phyloP scores from a whole-genome alignment of 2,329 filamentous ascomycete genomes.

The Aureobasidium vineae region DNA sequence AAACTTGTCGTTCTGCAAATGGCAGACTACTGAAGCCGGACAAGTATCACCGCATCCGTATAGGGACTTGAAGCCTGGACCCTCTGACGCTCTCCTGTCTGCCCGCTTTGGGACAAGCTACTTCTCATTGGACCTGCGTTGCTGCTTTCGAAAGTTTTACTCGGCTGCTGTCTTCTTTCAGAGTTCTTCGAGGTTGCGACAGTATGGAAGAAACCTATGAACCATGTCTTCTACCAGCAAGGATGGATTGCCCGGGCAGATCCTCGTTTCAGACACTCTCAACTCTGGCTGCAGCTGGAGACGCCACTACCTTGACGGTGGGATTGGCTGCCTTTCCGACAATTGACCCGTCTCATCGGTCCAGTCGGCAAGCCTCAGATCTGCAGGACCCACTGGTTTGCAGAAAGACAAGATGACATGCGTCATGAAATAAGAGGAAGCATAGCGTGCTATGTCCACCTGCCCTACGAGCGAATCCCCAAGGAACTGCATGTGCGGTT shows the following conservation, averaged over 20 bases:
- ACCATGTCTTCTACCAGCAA: conserved; percentile 1
- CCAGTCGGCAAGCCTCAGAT: conserved; percentile 9
- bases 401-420: conserved; percentile 25
- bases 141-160: neutral
- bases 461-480: neutral
- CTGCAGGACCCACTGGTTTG: conserved; percentile 29
- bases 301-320: conserved; percentile 25
- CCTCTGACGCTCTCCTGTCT: conserved; percentile 8
- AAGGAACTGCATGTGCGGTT: conserved; percentile 13
- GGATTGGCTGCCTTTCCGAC: conserved; percentile 16
- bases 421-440: conserved; percentile 12
- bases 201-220: neutral
- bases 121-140: neutral
- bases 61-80: conserved; percentile 14
- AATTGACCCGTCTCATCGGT: conserved; percentile 9
- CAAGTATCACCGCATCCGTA: conserved; percentile 27
- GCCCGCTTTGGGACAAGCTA: conserved; percentile 16
- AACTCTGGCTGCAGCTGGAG: conserved; percentile 11
- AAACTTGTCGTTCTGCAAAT: conserved; percentile 23
- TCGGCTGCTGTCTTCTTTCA: conserved; percentile 1
- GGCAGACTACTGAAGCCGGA: conserved; percentile 27
- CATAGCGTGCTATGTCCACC: neutral
- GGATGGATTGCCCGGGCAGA: neutral
- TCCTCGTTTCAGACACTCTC: conserved; percentile 1
- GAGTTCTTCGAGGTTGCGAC: neutral